Evolutionary conservation across 176 grass and related monocot species (phyloP).

Genomic region (Bolboschoenus planiculmis): DNA sequence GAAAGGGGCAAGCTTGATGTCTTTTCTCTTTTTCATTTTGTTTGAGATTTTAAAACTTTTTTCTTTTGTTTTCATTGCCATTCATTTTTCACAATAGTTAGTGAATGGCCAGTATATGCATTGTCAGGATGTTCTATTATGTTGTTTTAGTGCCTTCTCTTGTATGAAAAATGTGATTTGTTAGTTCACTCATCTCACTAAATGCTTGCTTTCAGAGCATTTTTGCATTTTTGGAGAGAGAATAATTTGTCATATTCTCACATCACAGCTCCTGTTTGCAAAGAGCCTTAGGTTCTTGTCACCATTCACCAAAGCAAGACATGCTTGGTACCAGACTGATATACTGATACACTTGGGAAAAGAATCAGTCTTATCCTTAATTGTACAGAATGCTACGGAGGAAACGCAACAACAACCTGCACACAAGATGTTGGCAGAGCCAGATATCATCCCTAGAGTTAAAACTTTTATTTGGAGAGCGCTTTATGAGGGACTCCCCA

Average conservation of each 20-base stretch:
- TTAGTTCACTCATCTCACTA: background rate
- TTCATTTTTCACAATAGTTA: background rate
- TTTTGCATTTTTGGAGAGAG: too few relatives aligned
- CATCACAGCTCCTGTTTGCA: background rate
- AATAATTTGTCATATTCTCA: background rate
- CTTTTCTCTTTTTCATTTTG: background rate
- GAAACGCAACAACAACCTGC: too few relatives aligned
- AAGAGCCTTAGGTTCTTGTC: background rate
- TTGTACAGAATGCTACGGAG: too few relatives aligned
- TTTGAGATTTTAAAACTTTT: background rate
- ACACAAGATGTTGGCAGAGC: too few relatives aligned
- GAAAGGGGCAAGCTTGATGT: background rate
- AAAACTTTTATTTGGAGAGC: too few relatives aligned
- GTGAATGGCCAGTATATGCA: background rate
- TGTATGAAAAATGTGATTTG: background rate
- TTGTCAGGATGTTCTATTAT: background rate
- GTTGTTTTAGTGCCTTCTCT: background rate
- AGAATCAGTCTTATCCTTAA: too few relatives aligned
- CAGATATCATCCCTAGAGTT: too few relatives aligned
- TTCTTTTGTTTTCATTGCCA: background rate
- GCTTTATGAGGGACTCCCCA: too few relatives aligned
- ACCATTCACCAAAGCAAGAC: background rate
- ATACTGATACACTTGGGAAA: background rate
- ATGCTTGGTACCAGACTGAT: background rate
- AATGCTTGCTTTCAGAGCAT: background rate